A percentile compares a stretch with the other conserved stretches of the same genome.
These are phyloP conservation scores for Rutstroemia sydowiana DNA, from an alignment of 2,329 filamentous ascomycete genomes.

Conservation along the genomic window DNA sequence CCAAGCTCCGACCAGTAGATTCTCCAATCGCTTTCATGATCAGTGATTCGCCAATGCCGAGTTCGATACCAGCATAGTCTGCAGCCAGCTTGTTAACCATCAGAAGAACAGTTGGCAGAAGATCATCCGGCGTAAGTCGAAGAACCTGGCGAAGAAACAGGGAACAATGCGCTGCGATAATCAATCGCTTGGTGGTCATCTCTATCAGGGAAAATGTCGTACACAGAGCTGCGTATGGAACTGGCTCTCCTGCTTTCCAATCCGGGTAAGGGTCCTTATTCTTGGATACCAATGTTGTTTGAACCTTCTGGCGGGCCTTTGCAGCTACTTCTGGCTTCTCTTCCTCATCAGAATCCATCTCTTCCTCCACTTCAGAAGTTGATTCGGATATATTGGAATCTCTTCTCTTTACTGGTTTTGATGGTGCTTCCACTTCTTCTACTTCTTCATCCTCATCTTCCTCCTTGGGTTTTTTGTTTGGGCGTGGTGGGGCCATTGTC, in stretches of 20 bases:
- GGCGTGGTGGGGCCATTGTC: slow-evolving; percentile 14
- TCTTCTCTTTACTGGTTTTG: slow-evolving; percentile 22
- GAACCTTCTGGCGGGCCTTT: slow-evolving; percentile 73
- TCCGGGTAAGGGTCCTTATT: slow-evolving; percentile 84
- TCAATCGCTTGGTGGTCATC: slow-evolving; percentile 83
- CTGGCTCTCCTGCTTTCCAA: slow-evolving; percentile 81
- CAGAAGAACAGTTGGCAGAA: slow-evolving; percentile 80
- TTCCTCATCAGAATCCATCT: slow-evolving; percentile 43
- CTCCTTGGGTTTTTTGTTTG: slow-evolving; percentile 14
- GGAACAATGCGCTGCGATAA: slow-evolving; percentile 84
- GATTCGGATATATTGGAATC: slow-evolving; percentile 34
- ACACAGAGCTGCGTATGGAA: slow-evolving; percentile 91
- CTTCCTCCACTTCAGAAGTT: slow-evolving; percentile 37
- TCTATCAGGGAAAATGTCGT: slow-evolving; percentile 92
- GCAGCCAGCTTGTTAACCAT: slow-evolving; percentile 99
- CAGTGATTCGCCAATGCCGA: slow-evolving; percentile 95
- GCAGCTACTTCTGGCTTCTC: slow-evolving; percentile 64
- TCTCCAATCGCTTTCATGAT: slow-evolving; percentile 99
- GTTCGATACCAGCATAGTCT: slow-evolving; percentile 91
- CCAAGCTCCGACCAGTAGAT: slow-evolving; percentile 78
- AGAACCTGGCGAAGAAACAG: slow-evolving; percentile 92
- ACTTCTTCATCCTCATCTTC: slow-evolving; percentile 33
- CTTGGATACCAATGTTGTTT: slow-evolving; percentile 62
- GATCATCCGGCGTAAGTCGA: slow-evolving; percentile 77
- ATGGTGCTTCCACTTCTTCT: slow-evolving; percentile 28